phyloP scores from a whole-genome alignment of 1,284 basidiomycete species.

The Lentinus polychrous region DNA sequence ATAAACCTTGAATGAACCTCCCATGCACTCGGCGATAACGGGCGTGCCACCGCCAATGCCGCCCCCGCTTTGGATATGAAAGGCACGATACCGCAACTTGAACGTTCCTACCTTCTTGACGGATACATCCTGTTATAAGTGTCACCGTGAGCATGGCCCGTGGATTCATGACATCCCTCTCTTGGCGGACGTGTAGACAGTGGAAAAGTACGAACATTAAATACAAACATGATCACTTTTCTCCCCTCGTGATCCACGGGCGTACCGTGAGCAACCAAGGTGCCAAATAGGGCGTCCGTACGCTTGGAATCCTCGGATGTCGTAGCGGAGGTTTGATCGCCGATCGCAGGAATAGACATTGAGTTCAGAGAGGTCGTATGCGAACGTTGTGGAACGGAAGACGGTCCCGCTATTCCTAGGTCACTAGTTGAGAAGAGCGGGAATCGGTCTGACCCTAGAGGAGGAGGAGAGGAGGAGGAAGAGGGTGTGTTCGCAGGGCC shows the following conservation, averaged over 20 bases:
- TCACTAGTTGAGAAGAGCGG: background rate
- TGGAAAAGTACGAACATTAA: slow-evolving; percentile 18
- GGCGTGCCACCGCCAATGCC: slow-evolving; percentile 28
- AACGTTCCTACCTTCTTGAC: slow-evolving; percentile 19
- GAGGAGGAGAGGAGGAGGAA: background rate
- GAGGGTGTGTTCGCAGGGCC: background rate
- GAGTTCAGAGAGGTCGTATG: slow-evolving; percentile 25
- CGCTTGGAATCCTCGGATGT: slow-evolving; percentile 45
- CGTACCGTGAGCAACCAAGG: slow-evolving; percentile 57
- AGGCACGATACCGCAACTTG: slow-evolving; percentile 20
- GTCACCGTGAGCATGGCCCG: too few relatives aligned
- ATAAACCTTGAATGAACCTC: slow-evolving; percentile 62
- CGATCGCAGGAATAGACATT: slow-evolving; percentile 16
- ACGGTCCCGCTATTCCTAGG: background rate
- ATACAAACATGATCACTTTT: slow-evolving; percentile 63
- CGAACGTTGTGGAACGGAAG: background rate
- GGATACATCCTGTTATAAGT: too few relatives aligned
- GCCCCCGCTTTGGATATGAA: slow-evolving; percentile 18
- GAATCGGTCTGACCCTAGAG: background rate
- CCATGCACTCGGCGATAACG: slow-evolving; percentile 66
- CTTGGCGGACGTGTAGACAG: too few relatives aligned
- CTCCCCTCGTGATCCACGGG: slow-evolving; percentile 52
- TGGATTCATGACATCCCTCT: too few relatives aligned
- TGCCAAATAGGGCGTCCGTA: slow-evolving; percentile 52
- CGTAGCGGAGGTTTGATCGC: slow-evolving; percentile 22